Evolutionary conservation across 805 yeast genomes (phyloP).

Genomic region (Ogataea pignaliae): DNA sequence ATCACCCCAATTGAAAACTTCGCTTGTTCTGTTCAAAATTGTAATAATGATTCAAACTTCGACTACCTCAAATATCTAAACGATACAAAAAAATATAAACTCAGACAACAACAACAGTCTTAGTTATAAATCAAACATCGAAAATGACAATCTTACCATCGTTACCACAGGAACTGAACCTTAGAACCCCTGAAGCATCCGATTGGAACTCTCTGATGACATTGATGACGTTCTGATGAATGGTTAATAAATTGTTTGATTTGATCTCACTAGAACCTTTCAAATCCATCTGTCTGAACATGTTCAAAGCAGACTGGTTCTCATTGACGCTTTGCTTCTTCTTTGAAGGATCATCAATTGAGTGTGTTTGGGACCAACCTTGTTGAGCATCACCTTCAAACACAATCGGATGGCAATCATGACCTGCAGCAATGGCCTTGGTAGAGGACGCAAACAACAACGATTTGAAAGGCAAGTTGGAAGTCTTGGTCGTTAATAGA

Average conservation of each 20-base stretch:
- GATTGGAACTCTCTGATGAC: slow-evolving; percentile 51
- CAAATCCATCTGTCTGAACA: slow-evolving; percentile 93
- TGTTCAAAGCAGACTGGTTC: slow-evolving; percentile 78
- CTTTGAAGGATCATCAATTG: slow-evolving; percentile 55
- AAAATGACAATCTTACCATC: slow-evolving; percentile 91
- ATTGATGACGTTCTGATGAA: slow-evolving; percentile 88
- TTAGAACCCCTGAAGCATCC: slow-evolving; percentile 46
- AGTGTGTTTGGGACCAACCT: slow-evolving; percentile 59
- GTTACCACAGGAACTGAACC: slow-evolving; percentile 72
- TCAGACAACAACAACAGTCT: no score
- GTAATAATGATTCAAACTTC: no score
- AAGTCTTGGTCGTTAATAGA: slow-evolving; percentile 54
- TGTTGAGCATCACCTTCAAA: slow-evolving; percentile 61
- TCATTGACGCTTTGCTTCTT: slow-evolving; percentile 47
- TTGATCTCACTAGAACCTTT: slow-evolving; percentile 67
- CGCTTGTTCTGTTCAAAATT: background rate
- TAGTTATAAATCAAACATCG: slow-evolving; percentile 27
- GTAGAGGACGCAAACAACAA: slow-evolving; percentile 64
- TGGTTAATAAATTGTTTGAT: slow-evolving; percentile 55
- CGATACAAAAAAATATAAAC: background rate
- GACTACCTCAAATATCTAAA: background rate
- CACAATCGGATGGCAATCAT: slow-evolving; percentile 84
- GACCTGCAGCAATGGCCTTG: slow-evolving; percentile 83
- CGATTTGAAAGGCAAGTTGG: slow-evolving; percentile 75
- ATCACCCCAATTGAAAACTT: background rate